These are phyloP conservation scores for Pythium monospermum DNA, from an alignment of 352 stramenopile genomes.

Conservation along the genomic window DNA sequence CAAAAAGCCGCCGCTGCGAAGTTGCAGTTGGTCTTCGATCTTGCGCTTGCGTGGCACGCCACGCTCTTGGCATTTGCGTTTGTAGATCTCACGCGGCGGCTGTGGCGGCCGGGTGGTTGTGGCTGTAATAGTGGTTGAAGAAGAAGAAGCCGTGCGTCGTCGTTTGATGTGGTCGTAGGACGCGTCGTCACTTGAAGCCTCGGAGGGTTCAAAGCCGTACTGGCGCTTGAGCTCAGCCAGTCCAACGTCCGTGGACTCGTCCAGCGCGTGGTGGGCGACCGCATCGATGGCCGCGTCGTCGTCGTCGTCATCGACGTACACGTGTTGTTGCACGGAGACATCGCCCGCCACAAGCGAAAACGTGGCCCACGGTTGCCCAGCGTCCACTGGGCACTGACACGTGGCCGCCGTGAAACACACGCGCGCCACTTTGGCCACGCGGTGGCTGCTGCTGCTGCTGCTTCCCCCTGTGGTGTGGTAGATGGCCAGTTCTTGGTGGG, in stretches of 20 bases:
- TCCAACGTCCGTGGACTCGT: conserved; percentile 29
- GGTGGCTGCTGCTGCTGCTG: not conserved
- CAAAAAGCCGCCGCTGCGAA: conserved; percentile 34
- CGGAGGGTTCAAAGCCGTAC: conserved; percentile 38
- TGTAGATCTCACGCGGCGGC: conserved; percentile 17
- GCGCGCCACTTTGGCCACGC: conserved; percentile 23
- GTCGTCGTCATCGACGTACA: not conserved
- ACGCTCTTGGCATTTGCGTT: conserved; percentile 40
- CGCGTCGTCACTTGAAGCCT: conserved; percentile 8
- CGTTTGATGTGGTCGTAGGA: conserved; percentile 13
- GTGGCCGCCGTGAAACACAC: conserved; percentile 34
- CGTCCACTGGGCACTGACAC: conserved; percentile 48
- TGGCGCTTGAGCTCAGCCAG: conserved; percentile 63
- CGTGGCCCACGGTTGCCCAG: conserved; percentile 40
- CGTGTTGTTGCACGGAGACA: conserved; percentile 1
- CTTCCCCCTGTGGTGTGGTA: not conserved
- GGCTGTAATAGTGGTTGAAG: no score
- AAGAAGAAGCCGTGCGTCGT: conserved; percentile 23
- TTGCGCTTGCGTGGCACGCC: conserved; percentile 31
- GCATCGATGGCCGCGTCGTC: conserved; percentile 5
- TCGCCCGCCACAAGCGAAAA: conserved; percentile 34
- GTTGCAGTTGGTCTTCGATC: conserved; percentile 32
- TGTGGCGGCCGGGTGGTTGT: conserved; percentile 7
- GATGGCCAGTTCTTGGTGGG: conserved; percentile 41
- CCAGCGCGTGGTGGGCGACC: conserved; percentile 15